phyloP scores from a whole-genome alignment of 352 stramenopile species.

The Pythium volutum region DNA sequence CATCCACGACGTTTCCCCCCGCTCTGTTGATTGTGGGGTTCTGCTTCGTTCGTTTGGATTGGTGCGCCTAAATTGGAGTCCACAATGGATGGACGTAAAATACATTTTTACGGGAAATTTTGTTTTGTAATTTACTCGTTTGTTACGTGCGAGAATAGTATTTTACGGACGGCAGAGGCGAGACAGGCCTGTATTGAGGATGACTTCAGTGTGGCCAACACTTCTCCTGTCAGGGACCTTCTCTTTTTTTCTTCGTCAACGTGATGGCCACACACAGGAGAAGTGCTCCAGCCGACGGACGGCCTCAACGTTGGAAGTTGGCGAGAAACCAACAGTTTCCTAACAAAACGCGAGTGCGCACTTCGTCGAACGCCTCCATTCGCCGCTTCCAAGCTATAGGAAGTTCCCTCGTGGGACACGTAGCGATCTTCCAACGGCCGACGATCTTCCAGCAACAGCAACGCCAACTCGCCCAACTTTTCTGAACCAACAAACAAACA shows the following conservation, averaged over 20 bases:
- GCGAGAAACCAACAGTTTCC: background rate
- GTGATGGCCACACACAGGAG: slow-evolving; percentile 1
- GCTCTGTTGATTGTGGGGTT: no score
- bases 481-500: background rate
- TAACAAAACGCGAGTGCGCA: background rate
- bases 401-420: background rate
- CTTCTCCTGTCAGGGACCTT: slow-evolving; percentile 3
- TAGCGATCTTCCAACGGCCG: background rate
- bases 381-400: background rate
- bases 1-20: background rate
- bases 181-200: slow-evolving; percentile 3
- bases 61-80: no score
- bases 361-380: background rate
- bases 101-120: background rate
- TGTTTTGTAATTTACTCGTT: background rate
- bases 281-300: background rate
- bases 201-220: background rate
- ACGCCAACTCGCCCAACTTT: background rate
- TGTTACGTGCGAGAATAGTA: background rate
- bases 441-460: slow-evolving; percentile 7
- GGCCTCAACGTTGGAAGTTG: background rate
- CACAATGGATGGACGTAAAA: no score
- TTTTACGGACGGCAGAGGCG: background rate
- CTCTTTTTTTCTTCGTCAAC: slow-evolving; percentile 7
- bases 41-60: no score